Evolutionary conservation across 306 rosid genomes (phyloP), one percentile per base, ranked within the genome.

Genomic region (Gillenia trifoliata): DNA sequence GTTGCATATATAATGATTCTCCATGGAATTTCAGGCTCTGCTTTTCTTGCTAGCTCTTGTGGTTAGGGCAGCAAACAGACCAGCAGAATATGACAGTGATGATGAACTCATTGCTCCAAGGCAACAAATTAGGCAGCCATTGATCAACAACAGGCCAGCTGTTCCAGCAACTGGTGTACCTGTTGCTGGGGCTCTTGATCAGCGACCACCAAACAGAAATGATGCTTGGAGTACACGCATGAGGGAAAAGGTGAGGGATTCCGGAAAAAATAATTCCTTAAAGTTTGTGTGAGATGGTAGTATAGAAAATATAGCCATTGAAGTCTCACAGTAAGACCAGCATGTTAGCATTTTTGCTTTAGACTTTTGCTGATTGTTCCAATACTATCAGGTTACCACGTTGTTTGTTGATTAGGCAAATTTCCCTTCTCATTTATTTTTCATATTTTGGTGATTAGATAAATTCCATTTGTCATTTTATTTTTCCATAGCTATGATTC

Each of bases 141-240:
- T 95, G 83, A 82, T 95, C 71, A 87, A 55, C 79, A 95, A 50
- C 81, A 92, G 98, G 87, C 82, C 89, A 26, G 78, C 91, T 12
- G 86, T 68, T 73, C 89, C 92, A 45, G 85, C 86, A 30, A 16
- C 99, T n/a, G 98, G 97, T 62, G 86, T 79, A 74, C 99, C 99
- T 74, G 96, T 78, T 76, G 75, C 93, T 47, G 91, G 97, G 66
- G 47, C 89, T 28, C 13, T 36, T 74, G 95, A 87, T 72, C 95
- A 89, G 83, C 94, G 99, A 41, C 80, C 97, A 41, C 82, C 97
- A 38, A 74, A 70, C 82, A 88, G 98, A 89, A 95, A 71, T 84
- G 99, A 95, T 84, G 99, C 99, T 41, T 95, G 99, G 99, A 95
- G 99, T 85, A 17, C 93, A 57, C 88, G 99, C 70, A 92, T 95